These are phyloP conservation scores for Nissolia schottii DNA, from an alignment of 306 rosid genomes.

Conservation along the genomic window DNA sequence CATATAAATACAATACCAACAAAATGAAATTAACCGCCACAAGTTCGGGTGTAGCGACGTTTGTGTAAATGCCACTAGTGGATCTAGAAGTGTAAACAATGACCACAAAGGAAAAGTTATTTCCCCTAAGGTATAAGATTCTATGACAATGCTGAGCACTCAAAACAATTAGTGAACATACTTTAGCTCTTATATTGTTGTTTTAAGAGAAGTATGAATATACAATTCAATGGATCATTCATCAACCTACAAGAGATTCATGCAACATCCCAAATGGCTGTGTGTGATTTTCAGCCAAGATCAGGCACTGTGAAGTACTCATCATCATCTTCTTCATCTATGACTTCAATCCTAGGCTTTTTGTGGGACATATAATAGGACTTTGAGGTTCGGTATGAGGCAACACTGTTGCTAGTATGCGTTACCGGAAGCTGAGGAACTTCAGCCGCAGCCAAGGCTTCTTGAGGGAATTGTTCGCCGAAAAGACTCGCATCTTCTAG, in stretches of 20 bases:
- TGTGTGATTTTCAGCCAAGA: constrained; percentile 63
- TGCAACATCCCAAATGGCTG: neutral
- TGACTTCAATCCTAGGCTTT: constrained; percentile 66
- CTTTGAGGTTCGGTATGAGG: constrained; percentile 53
- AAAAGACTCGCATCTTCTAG: constrained; percentile 62
- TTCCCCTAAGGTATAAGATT: neutral
- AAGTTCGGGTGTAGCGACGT: neutral
- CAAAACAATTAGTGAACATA: constrained; percentile 18
- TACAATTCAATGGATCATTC: too few species aligned
- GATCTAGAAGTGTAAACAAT: neutral
- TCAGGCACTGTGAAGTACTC: constrained; percentile 91
- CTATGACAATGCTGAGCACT: constrained; percentile 3
- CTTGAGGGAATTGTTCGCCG: constrained; percentile 62
- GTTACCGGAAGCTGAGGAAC: constrained; percentile 85
- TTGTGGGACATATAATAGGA: constrained; percentile 48
- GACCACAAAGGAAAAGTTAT: neutral
- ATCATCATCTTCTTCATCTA: constrained; percentile 65
- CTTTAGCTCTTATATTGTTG: constrained; percentile 14
- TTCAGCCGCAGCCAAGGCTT: constrained; percentile 85
- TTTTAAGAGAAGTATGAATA: constrained; percentile 27
- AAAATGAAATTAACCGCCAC: neutral
- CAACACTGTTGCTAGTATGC: constrained; percentile 34
- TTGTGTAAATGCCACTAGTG: neutral
- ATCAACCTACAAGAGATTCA: constrained; percentile 6
- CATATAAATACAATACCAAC: too few species aligned